Conservation (phyloP, 495 filamentous ascomycete species). For the Ascobolus immersus region DNA sequence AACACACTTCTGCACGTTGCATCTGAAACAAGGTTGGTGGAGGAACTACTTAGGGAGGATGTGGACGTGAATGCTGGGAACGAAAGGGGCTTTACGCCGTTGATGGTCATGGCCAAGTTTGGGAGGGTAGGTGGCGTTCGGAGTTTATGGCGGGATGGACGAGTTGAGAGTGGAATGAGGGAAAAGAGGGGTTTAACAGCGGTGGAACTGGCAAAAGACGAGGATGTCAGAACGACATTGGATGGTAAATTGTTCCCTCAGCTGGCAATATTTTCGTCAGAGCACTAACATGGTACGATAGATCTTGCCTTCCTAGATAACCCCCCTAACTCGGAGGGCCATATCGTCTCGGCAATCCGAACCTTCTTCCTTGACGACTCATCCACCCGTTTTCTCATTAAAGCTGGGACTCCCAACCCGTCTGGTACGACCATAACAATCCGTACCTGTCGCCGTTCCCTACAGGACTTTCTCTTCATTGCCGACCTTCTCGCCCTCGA, state of each 20-base stretch:
- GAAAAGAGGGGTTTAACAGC: conserved; percentile 80
- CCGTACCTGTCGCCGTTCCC: conserved; percentile 75
- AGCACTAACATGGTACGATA: not conserved
- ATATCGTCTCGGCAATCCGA: conserved; percentile 81
- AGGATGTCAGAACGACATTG: conserved; percentile 86
- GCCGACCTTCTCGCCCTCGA: conserved; percentile 69
- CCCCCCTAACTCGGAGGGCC: conserved; percentile 41
- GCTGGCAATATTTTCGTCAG: not conserved
- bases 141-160: conserved; percentile 57
- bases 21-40: conserved; percentile 49
- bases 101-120: conserved; percentile 99
- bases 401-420: conserved; percentile 54
- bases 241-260: conserved; percentile 23
- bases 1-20: conserved; percentile 87
- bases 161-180: conserved; percentile 63
- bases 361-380: conserved; percentile 96
- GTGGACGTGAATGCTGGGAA: conserved; percentile 88
- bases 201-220: conserved; percentile 91
- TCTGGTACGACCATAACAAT: conserved; percentile 53
- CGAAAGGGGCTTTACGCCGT: conserved; percentile 76
- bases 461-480: conserved; percentile 76
- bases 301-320: conserved; percentile 68
- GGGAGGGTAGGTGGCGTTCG: conserved; percentile 82
- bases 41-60: conserved; percentile 60
- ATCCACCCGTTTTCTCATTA: conserved; percentile 74